Evolutionary conservation across 2,329 filamentous ascomycete species (phyloP).

Genomic region (Sclerotinia spermophila): DNA sequence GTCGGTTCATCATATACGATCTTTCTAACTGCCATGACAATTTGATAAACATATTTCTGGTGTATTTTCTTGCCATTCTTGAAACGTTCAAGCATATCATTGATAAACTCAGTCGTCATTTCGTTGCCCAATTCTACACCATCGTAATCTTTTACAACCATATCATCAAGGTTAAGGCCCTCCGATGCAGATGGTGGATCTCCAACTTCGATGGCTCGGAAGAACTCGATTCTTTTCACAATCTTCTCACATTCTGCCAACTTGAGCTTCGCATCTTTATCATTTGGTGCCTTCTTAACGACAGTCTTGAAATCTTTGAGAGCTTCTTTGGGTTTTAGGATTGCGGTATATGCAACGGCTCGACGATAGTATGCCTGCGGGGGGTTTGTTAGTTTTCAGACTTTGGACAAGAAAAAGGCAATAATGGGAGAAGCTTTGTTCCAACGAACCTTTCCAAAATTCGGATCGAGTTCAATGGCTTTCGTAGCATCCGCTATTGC

Average conservation of each 20-base stretch:
- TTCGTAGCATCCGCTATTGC: slow-evolving; percentile 87
- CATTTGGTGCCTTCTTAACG: slow-evolving; percentile 78
- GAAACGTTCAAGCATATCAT: slow-evolving; percentile 95
- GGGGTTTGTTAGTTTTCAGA: background rate
- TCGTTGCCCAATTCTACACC: slow-evolving; percentile 71
- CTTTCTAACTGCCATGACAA: slow-evolving; percentile 83
- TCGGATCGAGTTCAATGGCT: slow-evolving; percentile 83
- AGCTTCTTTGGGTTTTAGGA: slow-evolving; percentile 82
- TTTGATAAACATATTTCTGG: slow-evolving; percentile 96
- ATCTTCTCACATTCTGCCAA: slow-evolving; percentile 92
- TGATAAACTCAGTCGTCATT: slow-evolving; percentile 96
- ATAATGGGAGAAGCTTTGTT: background rate
- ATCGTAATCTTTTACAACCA: slow-evolving; percentile 85
- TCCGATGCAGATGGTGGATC: slow-evolving; percentile 91
- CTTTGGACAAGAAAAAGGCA: background rate
- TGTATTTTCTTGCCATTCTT: slow-evolving; percentile 94
- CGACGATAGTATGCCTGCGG: slow-evolving; percentile 85
- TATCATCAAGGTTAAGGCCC: slow-evolving; percentile 82
- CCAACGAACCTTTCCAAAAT: slow-evolving; percentile 74
- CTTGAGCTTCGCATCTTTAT: slow-evolving; percentile 89
- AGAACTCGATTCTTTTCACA: slow-evolving; percentile 86
- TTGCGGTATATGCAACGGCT: slow-evolving; percentile 87
- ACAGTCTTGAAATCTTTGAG: slow-evolving; percentile 90
- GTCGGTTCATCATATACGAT: slow-evolving; percentile 90
- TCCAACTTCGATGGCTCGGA: slow-evolving; percentile 88